phyloP scores from a whole-genome alignment of 2,329 filamentous ascomycete species.

The Pestalotiopsis sp. region DNA sequence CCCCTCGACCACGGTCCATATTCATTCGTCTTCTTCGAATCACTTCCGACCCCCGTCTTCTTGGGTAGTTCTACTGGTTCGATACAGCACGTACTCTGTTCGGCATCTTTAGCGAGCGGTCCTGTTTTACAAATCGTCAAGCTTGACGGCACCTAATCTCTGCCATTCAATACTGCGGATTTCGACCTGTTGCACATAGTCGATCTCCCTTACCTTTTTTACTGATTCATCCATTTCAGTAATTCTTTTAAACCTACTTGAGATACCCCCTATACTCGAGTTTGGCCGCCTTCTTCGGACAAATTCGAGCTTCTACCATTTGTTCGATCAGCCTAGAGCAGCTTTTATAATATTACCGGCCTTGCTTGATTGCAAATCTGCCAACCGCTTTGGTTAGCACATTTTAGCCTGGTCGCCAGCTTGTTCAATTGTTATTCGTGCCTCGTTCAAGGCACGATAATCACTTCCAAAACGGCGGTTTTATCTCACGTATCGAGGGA shows the following conservation, averaged over 20 bases:
- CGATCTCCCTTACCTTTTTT: slow-evolving; percentile 22
- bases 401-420: slow-evolving; percentile 19
- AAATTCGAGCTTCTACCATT: slow-evolving; percentile 26
- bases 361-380: slow-evolving; percentile 20
- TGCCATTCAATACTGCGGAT: slow-evolving; percentile 17
- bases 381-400: slow-evolving; percentile 16
- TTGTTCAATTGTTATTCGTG: slow-evolving; percentile 35
- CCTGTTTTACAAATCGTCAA: slow-evolving; percentile 16
- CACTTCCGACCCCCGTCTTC: slow-evolving; percentile 19
- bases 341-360: slow-evolving; percentile 32
- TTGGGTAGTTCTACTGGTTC: slow-evolving; percentile 22
- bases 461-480: slow-evolving; percentile 77
- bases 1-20: slow-evolving; percentile 12
- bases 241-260: slow-evolving; percentile 20
- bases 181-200: slow-evolving; percentile 28
- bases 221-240: slow-evolving; percentile 22
- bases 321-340: slow-evolving; percentile 24
- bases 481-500: slow-evolving; percentile 78
- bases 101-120: slow-evolving; percentile 14
- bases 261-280: slow-evolving; percentile 29
- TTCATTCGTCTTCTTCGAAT: slow-evolving; percentile 16
- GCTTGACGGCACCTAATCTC: slow-evolving; percentile 19
- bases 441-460: slow-evolving; percentile 54
- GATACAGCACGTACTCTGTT: slow-evolving; percentile 14
- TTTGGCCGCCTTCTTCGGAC: slow-evolving; percentile 26